phyloP scores from a whole-genome alignment of 176 grass and related monocot species.

The Oryza longistaminata region DNA sequence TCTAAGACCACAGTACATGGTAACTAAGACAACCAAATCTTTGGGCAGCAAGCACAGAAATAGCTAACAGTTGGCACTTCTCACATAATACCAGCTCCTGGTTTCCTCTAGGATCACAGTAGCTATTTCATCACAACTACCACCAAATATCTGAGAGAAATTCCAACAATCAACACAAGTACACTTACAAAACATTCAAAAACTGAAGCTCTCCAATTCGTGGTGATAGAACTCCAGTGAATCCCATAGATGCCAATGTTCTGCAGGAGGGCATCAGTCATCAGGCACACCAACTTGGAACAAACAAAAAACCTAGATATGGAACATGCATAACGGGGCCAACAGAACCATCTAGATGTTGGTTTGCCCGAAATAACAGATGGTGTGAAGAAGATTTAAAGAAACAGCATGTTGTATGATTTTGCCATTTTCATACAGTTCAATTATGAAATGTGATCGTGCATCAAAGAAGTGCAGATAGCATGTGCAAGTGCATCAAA shows the following conservation, averaged over 20 bases:
- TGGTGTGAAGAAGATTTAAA: not conserved
- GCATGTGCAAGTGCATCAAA: not conserved
- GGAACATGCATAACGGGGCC: not conserved
- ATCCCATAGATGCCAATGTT: conserved; percentile 92
- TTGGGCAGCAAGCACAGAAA: conserved; percentile 25
- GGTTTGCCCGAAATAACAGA: conserved; percentile 1
- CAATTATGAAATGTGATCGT: not conserved
- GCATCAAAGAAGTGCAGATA: conserved; percentile 12
- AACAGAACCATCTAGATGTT: not conserved
- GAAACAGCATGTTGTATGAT: not conserved
- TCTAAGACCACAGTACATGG: not conserved
- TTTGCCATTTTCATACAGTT: conserved; percentile 1
- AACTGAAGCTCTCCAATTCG: conserved; percentile 81
- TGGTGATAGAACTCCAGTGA: conserved; percentile 82
- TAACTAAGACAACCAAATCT: not conserved
- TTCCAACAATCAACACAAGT: not conserved
- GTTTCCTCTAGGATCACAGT: not conserved
- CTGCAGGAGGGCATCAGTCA: conserved; percentile 48
- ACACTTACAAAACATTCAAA: conserved; percentile 91
- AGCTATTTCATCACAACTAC: conserved; percentile 15
- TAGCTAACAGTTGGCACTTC: not conserved
- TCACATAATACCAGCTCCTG: not conserved
- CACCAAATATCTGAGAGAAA: conserved; percentile 11
- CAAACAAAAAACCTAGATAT: not conserved
- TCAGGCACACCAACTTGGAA: conserved; percentile 25